Evolutionary conservation across 305 asterid species (phyloP).

Genomic region (Stenogyne calaminthoides): DNA sequence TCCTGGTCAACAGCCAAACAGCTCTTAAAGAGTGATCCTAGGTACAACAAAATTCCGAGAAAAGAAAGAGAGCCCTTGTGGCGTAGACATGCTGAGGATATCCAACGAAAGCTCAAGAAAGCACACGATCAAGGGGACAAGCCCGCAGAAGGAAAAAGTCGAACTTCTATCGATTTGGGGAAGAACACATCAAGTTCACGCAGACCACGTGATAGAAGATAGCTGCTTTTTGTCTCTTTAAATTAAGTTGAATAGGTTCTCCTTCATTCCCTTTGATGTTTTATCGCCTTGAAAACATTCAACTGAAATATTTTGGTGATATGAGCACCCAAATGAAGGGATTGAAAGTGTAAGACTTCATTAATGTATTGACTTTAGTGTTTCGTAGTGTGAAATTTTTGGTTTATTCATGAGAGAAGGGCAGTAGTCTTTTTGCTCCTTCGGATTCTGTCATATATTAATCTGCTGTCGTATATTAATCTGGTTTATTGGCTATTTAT

Average conservation of each 20-base stretch:
- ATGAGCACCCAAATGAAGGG: neutral
- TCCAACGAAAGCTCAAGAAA: constrained; percentile 65
- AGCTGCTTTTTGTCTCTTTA: constrained; percentile 18
- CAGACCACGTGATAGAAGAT: constrained; percentile 56
- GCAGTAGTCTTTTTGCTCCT: neutral
- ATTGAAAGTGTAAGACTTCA: constrained; percentile 11
- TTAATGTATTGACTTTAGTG: neutral
- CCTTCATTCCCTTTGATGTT: constrained; percentile 3
- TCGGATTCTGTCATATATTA: neutral
- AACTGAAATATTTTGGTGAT: constrained; percentile 2
- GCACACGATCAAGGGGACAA: constrained; percentile 48
- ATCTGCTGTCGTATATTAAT: neutral
- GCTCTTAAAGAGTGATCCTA: constrained; percentile 65
- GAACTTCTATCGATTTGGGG: constrained; percentile 50
- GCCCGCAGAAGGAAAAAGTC: constrained; percentile 48
- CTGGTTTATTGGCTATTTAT: neutral
- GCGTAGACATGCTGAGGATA: constrained; percentile 82
- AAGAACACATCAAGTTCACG: constrained; percentile 46
- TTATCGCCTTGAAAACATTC: neutral
- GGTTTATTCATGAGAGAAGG: constrained; percentile 1
- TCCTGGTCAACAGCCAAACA: constrained; percentile 97
- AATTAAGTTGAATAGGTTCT: constrained; percentile 9
- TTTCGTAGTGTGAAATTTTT: constrained; percentile 15
- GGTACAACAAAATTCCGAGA: constrained; percentile 82
- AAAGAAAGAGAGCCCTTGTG: constrained; percentile 88